phyloP scores from a whole-genome alignment of 1,284 basidiomycete species.

The Boletus putidus region DNA sequence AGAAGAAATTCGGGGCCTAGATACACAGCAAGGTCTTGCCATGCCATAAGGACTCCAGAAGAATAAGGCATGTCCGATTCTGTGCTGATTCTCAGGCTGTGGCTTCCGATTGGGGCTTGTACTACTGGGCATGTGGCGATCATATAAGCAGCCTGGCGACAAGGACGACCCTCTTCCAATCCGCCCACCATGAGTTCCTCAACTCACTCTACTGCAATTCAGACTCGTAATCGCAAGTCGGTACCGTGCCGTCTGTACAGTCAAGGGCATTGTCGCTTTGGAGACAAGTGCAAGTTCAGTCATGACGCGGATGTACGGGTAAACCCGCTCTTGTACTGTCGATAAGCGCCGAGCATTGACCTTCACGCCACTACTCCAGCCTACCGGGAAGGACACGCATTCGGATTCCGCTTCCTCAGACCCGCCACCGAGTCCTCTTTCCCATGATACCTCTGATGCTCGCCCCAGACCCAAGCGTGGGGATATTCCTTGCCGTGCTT shows the following conservation, averaged over 20 bases:
- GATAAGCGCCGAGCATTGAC: background rate
- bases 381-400: background rate
- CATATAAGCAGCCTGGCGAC: slow-evolving; percentile 2
- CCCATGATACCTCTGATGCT: slow-evolving; percentile 16
- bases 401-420: background rate
- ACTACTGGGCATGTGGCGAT: background rate
- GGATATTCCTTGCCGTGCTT: slow-evolving; percentile 30
- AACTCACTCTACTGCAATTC: background rate
- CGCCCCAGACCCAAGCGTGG: slow-evolving; percentile 27
- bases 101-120: background rate
- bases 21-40: background rate
- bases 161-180: background rate
- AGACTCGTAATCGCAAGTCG: slow-evolving; percentile 6
- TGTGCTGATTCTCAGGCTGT: background rate
- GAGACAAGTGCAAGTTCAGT: slow-evolving; percentile 28
- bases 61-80: background rate
- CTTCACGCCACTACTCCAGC: background rate
- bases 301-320: slow-evolving; percentile 21
- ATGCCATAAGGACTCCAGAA: background rate
- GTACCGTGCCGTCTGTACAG: slow-evolving; percentile 20
- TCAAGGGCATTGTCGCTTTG: slow-evolving; percentile 31
- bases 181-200: slow-evolving; percentile 18
- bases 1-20: background rate
- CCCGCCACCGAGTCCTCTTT: background rate
- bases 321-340: background rate